Evolutionary conservation across 75 land plant species (phyloP).

Genomic region (Cupressus sempervirens): DNA sequence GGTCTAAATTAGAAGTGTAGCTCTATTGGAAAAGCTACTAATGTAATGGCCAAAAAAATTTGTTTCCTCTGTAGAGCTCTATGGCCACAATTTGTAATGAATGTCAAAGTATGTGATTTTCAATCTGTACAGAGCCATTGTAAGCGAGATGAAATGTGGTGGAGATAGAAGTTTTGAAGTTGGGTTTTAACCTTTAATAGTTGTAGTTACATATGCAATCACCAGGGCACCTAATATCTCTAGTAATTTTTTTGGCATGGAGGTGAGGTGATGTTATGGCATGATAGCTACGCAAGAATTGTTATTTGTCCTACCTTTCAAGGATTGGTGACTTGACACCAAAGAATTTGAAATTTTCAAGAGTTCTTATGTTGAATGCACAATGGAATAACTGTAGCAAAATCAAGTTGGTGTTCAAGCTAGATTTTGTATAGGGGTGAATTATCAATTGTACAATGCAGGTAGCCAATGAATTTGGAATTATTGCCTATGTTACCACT

Average conservation of each 20-base stretch:
- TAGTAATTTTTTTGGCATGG: neutral
- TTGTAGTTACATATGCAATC: neutral
- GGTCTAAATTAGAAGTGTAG: neutral
- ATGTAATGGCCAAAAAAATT: too few relatives aligned
- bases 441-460: neutral
- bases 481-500: neutral
- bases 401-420: neutral
- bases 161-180: neutral
- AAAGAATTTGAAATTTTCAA: neutral
- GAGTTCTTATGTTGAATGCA: neutral
- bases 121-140: neutral
- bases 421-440: neutral
- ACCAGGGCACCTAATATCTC: neutral
- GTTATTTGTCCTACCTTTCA: neutral
- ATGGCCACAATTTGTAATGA: neutral
- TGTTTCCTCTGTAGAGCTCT: neutral
- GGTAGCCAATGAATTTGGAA: neutral
- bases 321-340: neutral
- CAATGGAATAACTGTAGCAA: neutral
- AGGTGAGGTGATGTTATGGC: neutral
- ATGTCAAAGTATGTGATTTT: neutral
- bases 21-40: neutral
- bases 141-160: neutral
- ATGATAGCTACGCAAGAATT: too few relatives aligned
- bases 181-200: neutral